phyloP scores from a whole-genome alignment of 768 basidiomycete species.

The Pleurotus eryngii region DNA sequence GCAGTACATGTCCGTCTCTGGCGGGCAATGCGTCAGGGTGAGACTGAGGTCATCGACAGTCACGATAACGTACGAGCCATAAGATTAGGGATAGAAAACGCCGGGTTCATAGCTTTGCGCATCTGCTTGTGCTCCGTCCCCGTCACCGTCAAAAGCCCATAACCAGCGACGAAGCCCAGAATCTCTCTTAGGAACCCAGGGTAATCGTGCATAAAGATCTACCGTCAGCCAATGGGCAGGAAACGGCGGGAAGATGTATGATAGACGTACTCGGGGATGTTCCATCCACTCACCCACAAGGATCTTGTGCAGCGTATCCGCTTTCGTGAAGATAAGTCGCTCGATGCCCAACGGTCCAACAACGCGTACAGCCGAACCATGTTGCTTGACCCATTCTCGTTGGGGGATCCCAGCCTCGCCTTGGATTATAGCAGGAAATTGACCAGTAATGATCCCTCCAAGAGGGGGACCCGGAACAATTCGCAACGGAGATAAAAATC shows the following conservation, averaged over 20 bases:
- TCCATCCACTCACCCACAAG: slow-evolving; percentile 42
- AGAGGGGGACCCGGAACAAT: slow-evolving; percentile 34
- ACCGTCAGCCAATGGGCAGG: no score
- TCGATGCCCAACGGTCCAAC: slow-evolving; percentile 46
- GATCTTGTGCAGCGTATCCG: slow-evolving; percentile 43
- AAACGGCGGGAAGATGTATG: no score
- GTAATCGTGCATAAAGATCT: slow-evolving; percentile 16
- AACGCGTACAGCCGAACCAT: slow-evolving; percentile 40
- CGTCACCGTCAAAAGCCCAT: slow-evolving; percentile 46
- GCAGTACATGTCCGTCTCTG: slow-evolving; percentile 47
- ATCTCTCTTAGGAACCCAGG: slow-evolving; percentile 41
- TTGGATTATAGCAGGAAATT: slow-evolving; percentile 33
- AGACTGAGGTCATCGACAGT: background rate
- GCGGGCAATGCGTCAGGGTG: background rate
- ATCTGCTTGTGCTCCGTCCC: slow-evolving; percentile 47
- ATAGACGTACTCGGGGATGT: slow-evolving; percentile 35
- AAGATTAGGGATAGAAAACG: slow-evolving; percentile 44
- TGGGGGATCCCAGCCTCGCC: slow-evolving; percentile 42
- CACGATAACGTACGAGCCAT: slow-evolving; percentile 27
- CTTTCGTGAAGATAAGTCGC: slow-evolving; percentile 39
- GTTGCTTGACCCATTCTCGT: slow-evolving; percentile 42
- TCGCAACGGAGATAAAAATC: slow-evolving; percentile 34
- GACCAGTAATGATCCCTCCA: slow-evolving; percentile 31
- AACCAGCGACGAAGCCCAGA: slow-evolving; percentile 39
- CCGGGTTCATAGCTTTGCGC: slow-evolving; percentile 50